Evolutionary conservation across 1,139 yeast genomes (phyloP).

Genomic region (Insectozyma bohioensis): DNA sequence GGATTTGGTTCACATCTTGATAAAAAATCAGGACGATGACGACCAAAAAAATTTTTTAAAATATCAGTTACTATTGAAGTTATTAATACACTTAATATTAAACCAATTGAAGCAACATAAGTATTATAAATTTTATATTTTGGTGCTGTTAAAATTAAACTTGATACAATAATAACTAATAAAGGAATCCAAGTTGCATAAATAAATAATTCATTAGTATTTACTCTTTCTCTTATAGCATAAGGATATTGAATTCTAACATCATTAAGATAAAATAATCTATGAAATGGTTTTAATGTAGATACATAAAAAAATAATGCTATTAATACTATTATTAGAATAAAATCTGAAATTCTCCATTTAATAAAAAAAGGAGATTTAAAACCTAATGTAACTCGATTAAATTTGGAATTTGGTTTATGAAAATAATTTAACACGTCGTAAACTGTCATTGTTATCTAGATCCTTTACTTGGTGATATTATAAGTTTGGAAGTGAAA

Average conservation of each 20-base stretch:
- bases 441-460: slow-evolving; percentile 8
- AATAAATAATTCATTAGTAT: slow-evolving; percentile 32
- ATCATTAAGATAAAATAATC: slow-evolving; percentile 57
- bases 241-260: slow-evolving; percentile 66
- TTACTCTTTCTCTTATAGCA: slow-evolving; percentile 63
- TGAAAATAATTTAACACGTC: slow-evolving; percentile 5
- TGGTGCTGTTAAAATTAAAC: slow-evolving; percentile 32
- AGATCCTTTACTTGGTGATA: no score
- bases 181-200: slow-evolving; percentile 42
- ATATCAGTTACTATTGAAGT: slow-evolving; percentile 50
- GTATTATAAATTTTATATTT: slow-evolving; percentile 38
- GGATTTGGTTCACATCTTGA: slow-evolving; percentile 64
- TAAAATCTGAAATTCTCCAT: slow-evolving; percentile 64
- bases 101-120: slow-evolving; percentile 41
- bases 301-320: slow-evolving; percentile 46
- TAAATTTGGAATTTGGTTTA: slow-evolving; percentile 19
- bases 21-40: slow-evolving; percentile 77
- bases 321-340: slow-evolving; percentile 42
- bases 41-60: slow-evolving; percentile 69
- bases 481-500: no score
- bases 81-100: slow-evolving; percentile 35
- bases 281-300: slow-evolving; percentile 58
- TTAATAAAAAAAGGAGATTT: slow-evolving; percentile 26
- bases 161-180: slow-evolving; percentile 21
- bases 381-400: slow-evolving; percentile 55